Percentiles rank a stretch among this genome's conserved stretches.
phyloP scores from a whole-genome alignment of 768 basidiomycete species.

The Tubosaeta brunneosetosa region DNA sequence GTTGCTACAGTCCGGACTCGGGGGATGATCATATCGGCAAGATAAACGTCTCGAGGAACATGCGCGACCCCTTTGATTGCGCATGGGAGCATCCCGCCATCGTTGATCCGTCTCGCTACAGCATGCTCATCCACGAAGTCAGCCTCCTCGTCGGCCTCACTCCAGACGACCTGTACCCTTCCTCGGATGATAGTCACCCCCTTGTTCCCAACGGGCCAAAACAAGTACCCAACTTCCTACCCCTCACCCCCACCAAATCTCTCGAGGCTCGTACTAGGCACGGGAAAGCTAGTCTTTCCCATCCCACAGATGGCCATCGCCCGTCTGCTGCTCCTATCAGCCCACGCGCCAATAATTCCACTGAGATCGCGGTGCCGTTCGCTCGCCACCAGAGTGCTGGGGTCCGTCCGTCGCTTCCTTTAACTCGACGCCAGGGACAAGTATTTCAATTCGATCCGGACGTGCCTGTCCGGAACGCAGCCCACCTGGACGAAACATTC shows the following conservation, averaged over 20 bases:
- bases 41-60: slow-evolving; percentile 9
- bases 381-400: slow-evolving; percentile 7
- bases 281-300: neutral
- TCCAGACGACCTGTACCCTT: slow-evolving; percentile 12
- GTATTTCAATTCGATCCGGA: slow-evolving; percentile 18
- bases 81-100: slow-evolving; percentile 12
- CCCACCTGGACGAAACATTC: slow-evolving; percentile 12
- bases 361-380: slow-evolving; percentile 1
- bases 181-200: neutral
- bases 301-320: neutral
- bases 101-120: slow-evolving; percentile 18
- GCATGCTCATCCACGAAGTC: slow-evolving; percentile 30
- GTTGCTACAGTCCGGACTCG: neutral
- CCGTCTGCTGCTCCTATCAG: neutral
- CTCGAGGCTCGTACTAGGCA: slow-evolving; percentile 9
- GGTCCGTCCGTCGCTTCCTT: slow-evolving; percentile 5
- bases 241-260: slow-evolving; percentile 21
- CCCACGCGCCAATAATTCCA: neutral
- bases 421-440: slow-evolving; percentile 24
- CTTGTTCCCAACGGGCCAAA: neutral
- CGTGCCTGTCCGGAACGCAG: neutral
- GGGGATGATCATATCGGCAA: slow-evolving; percentile 10
- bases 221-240: slow-evolving; percentile 11
- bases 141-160: slow-evolving; percentile 30
- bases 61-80: slow-evolving; percentile 7